A percentile compares a stretch with the other conserved stretches of the same genome.
phyloP scores from a whole-genome alignment of 768 basidiomycete genomes.

The Auricularia cornea region DNA sequence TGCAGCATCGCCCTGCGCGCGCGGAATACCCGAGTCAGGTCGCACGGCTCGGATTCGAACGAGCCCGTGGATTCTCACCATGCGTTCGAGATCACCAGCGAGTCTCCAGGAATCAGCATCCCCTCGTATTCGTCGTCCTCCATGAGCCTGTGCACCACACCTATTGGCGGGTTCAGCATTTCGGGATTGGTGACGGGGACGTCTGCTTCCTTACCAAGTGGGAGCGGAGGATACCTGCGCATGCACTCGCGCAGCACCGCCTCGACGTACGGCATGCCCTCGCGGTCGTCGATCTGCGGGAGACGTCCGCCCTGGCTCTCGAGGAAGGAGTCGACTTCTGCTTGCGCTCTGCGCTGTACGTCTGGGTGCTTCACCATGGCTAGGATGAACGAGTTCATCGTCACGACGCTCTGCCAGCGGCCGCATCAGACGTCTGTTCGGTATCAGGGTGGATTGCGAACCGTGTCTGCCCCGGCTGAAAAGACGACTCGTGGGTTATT shows the following conservation, averaged over 20 bases:
- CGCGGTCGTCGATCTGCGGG: constrained; percentile 43
- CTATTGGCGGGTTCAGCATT: background rate
- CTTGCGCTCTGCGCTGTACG: constrained; percentile 10
- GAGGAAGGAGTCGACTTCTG: background rate
- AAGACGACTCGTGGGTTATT: background rate
- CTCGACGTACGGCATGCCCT: constrained; percentile 49
- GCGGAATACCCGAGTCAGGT: too few species aligned
- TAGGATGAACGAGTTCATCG: constrained; percentile 9
- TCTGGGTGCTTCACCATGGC: constrained; percentile 18
- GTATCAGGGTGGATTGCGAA: background rate
- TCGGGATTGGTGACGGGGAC: background rate
- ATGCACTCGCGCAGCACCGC: constrained; percentile 47
- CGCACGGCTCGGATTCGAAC: too few species aligned
- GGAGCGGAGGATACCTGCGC: constrained; percentile 51
- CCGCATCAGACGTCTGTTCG: background rate
- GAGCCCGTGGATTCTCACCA: background rate
- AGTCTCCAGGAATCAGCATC: background rate
- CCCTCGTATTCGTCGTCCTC: constrained; percentile 5
- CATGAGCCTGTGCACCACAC: background rate
- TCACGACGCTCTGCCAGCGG: constrained; percentile 4
- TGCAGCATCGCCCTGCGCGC: constrained; percentile 28
- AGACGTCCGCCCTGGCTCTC: background rate
- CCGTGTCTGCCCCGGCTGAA: background rate
- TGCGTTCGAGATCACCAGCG: background rate
- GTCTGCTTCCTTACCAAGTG: constrained; percentile 35